Evolutionary conservation across 768 basidiomycete genomes (phyloP), one percentile per base, ranked within the genome.

Genomic region (Kockovaella imperatae): DNA sequence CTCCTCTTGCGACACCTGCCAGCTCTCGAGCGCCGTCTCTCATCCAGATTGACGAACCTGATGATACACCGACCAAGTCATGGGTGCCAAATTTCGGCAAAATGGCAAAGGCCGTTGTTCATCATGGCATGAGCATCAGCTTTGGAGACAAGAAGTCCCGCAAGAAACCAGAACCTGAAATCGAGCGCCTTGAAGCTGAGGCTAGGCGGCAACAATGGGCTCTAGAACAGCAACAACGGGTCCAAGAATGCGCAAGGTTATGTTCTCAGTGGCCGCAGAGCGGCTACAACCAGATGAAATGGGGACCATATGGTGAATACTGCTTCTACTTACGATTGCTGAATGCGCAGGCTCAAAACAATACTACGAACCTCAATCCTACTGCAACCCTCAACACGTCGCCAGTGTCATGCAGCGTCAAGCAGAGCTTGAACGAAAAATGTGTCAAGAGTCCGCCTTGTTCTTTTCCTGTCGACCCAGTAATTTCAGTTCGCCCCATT

Each of bases 191-290:
- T 10, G 8, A 10, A 11, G 36, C 8, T 8, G 36, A 38, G 18
- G 52, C 49, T 4, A 40, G 30, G 15, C 41, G 42, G 35, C 32
- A 52, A 36, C 59, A 58, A 49, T 64, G 59, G 62, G 52, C 47
- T 5, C 55, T 57, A n/a, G 55, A 50, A 3, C 49, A 66, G 32
- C 53, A 55, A 32, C 23, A 35, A 30, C 24, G 49, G 24, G 42
- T 66, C n/a, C 35, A 35, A 24, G 62, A 67, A 42, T 64, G 62
- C 35, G 65, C 65, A 3, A 51, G 59, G 26, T 48, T 69, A 3
- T 67, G 68, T 39, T 57, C 54, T 17, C 68, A 69, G 49, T 67
- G 60, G 59, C 68, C 66, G n/a, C 51, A 61, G 40, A 59, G 56
- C 25, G 68, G 64, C 11, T 69, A 69, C 47, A 65, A 67, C 34